Evolutionary conservation across 2,329 filamentous ascomycete genomes (phyloP).

Genomic region (Sporothrix luriei): DNA sequence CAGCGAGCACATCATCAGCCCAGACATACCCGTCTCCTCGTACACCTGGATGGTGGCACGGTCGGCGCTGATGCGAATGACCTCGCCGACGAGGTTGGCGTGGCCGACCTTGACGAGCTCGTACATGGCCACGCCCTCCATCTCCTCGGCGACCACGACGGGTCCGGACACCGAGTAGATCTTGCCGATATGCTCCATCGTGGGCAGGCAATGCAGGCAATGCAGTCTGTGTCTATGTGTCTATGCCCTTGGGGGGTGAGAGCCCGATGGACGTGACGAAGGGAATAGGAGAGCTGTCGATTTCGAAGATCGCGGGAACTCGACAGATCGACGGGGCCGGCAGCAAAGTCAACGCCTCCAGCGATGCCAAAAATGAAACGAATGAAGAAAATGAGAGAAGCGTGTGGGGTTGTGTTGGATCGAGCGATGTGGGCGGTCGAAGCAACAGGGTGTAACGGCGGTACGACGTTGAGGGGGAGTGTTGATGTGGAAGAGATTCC

Average conservation of each 20-base stretch:
- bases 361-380: slow-evolving; percentile 1
- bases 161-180: slow-evolving; percentile 52
- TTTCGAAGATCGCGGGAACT: background rate
- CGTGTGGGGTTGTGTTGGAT: background rate
- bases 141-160: slow-evolving; percentile 95
- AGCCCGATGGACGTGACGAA: background rate
- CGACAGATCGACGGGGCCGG: background rate
- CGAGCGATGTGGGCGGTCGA: slow-evolving; percentile 15
- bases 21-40: slow-evolving; percentile 84
- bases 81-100: slow-evolving; percentile 90
- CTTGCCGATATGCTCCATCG: slow-evolving; percentile 37
- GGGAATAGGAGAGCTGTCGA: slow-evolving; percentile 1
- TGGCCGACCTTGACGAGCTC: slow-evolving; percentile 94
- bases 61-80: slow-evolving; percentile 95
- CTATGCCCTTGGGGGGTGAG: background rate
- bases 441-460: background rate
- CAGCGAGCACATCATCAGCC: slow-evolving; percentile 36
- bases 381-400: background rate
- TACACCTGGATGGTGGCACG: slow-evolving; percentile 98
- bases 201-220: background rate
- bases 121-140: slow-evolving; percentile 99
- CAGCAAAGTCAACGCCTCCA: background rate
- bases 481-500: slow-evolving; percentile 1
- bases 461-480: background rate
- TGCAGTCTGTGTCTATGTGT: background rate